These are phyloP conservation scores for Pseudogymnoascus pannorum DNA, from an alignment of 2,329 filamentous ascomycete species.

Conservation along the genomic window DNA sequence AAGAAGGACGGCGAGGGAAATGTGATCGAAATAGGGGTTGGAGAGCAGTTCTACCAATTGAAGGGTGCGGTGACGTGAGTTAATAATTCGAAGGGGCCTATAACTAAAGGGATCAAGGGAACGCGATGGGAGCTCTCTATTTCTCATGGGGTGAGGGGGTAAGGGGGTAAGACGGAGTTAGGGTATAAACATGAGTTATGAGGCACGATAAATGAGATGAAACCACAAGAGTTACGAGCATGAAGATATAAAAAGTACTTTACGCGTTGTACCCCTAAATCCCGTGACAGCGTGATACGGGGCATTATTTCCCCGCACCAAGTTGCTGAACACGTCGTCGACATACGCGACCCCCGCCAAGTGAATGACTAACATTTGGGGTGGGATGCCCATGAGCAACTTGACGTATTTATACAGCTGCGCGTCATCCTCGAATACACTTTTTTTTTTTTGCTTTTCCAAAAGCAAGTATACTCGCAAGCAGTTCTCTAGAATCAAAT, in stretches of 20 bases:
- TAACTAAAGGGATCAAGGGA: neutral
- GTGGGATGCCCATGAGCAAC: neutral
- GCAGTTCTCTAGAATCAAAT: neutral
- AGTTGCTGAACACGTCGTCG: neutral
- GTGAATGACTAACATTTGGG: slow-evolving; percentile 5
- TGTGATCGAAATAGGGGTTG: neutral
- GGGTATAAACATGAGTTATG: neutral
- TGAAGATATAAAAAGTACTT: neutral
- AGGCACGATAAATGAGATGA: neutral
- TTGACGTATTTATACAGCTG: neutral
- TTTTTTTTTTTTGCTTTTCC: neutral
- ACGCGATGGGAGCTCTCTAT: neutral
- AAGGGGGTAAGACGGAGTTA: neutral
- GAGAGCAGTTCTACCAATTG: neutral
- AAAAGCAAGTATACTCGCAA: neutral
- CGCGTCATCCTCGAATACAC: neutral
- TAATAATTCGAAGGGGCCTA: neutral
- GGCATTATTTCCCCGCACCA: slow-evolving; percentile 1
- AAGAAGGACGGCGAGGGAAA: slow-evolving; percentile 13
- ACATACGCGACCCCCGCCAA: slow-evolving; percentile 3
- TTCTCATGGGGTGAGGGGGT: neutral
- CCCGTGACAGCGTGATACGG: slow-evolving; percentile 6
- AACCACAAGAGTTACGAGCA: neutral
- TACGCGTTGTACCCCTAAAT: neutral
- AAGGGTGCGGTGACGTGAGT: neutral